Evolutionary conservation across 768 basidiomycete species (phyloP).

Genomic region (Mycena rebaudengoi): DNA sequence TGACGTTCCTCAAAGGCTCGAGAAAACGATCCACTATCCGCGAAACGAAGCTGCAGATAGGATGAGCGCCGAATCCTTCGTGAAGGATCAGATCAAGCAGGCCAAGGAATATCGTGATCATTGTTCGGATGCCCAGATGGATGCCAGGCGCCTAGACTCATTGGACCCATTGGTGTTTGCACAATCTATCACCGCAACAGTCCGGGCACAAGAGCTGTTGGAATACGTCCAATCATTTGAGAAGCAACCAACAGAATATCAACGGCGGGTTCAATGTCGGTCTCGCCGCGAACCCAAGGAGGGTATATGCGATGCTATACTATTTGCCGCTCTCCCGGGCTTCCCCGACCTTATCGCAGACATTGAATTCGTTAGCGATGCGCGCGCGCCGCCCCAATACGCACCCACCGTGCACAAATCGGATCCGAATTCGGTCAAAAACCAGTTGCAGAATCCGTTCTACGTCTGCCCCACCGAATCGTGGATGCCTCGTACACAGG

Average conservation of each 20-base stretch:
- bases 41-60: neutral
- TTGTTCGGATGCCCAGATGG: neutral
- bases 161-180: no score
- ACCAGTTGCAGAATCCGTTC: slow-evolving; percentile 4
- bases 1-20: neutral
- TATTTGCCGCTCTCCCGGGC: neutral
- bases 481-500: no score
- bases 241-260: neutral
- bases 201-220: neutral
- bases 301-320: neutral
- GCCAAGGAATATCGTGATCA: no score
- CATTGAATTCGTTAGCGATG: neutral
- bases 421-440: no score
- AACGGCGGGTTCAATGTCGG: neutral
- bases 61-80: neutral
- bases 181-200: neutral
- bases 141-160: neutral
- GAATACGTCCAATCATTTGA: neutral
- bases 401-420: no score
- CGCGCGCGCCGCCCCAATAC: neutral
- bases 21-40: neutral
- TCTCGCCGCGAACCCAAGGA: neutral
- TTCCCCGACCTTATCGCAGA: neutral
- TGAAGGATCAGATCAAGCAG: neutral
- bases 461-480: neutral